phyloP scores from a whole-genome alignment of 805 yeast genomes.

The Candida tibetensis region DNA sequence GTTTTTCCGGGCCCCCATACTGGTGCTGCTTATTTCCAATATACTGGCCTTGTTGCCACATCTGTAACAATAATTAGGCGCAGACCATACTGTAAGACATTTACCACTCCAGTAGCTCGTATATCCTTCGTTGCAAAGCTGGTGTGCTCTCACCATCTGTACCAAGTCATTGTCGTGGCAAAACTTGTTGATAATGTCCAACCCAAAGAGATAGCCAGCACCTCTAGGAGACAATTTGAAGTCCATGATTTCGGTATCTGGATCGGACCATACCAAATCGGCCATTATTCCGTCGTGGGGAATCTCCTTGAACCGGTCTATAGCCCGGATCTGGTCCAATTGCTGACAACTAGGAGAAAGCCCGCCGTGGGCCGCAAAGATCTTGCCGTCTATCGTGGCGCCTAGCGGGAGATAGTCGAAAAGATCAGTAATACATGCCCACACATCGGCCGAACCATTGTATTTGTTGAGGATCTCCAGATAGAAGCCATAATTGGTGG shows the following conservation, averaged over 20 bases:
- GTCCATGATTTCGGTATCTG: slow-evolving; percentile 77
- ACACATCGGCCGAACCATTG: slow-evolving; percentile 66
- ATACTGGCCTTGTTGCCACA: slow-evolving; percentile 98
- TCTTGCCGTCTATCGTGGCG: slow-evolving; percentile 83
- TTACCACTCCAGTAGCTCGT: slow-evolving; percentile 88
- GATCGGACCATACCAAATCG: slow-evolving; percentile 97
- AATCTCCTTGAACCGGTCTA: slow-evolving; percentile 89
- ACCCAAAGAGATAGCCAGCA: slow-evolving; percentile 96
- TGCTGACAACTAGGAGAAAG: slow-evolving; percentile 93
- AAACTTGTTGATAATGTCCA: slow-evolving; percentile 85
- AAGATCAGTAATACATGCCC: slow-evolving; percentile 87
- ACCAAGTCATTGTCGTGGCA: slow-evolving; percentile 72
- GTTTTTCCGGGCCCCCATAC: slow-evolving; percentile 6
- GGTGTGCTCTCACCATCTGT: slow-evolving; percentile 91
- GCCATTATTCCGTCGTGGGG: slow-evolving; percentile 99
- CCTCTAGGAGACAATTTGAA: slow-evolving; percentile 93
- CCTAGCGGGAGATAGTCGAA: slow-evolving; percentile 88
- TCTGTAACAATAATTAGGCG: slow-evolving; percentile 95
- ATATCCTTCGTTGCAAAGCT: slow-evolving; percentile 93
- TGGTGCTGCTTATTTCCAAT: slow-evolving; percentile 57
- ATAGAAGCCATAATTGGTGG: slow-evolving; percentile 96
- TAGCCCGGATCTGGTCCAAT: slow-evolving; percentile 83
- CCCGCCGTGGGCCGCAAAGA: slow-evolving; percentile 97
- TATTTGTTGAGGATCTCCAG: slow-evolving; percentile 91
- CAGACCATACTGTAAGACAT: slow-evolving; percentile 96